Evolutionary conservation across 345 rosid species (phyloP).

Genomic region (Linum trigynum): DNA sequence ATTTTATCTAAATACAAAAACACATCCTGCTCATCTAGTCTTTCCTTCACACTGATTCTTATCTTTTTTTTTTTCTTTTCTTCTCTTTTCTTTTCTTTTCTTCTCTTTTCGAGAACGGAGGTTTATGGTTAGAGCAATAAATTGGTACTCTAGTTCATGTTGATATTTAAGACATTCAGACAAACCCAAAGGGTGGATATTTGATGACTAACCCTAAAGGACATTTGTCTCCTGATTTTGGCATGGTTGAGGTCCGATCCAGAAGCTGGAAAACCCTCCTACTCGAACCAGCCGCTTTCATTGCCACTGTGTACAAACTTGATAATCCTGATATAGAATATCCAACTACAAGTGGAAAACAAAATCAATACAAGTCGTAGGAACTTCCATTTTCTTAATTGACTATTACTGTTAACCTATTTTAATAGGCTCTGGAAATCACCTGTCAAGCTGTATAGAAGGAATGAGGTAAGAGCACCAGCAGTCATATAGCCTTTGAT

Average conservation of each 20-base stretch:
- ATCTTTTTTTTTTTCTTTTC: no score
- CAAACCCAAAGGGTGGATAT: background rate
- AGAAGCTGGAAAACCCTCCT: conserved; percentile 86
- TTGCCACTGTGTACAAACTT: conserved; percentile 72
- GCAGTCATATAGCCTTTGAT: conserved; percentile 75
- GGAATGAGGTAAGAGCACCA: conserved; percentile 91
- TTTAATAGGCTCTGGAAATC: conserved; percentile 5
- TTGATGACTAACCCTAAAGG: conserved; percentile 54
- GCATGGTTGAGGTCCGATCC: conserved; percentile 78
- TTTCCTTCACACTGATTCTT: no score
- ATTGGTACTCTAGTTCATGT: no score
- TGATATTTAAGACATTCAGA: background rate
- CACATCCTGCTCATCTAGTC: no score
- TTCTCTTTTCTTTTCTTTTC: no score
- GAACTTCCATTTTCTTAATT: background rate
- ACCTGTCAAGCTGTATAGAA: conserved; percentile 97
- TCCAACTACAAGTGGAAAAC: conserved; percentile 54
- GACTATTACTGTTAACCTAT: no score
- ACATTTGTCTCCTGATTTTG: conserved; percentile 62
- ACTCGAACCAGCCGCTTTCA: conserved; percentile 99
- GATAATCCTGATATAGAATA: conserved; percentile 76
- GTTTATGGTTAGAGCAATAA: no score
- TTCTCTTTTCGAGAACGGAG: no score
- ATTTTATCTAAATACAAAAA: no score
- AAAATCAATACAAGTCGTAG: background rate